phyloP scores from a whole-genome alignment of 2,329 filamentous ascomycete genomes.

The Dothideomycetidae sp. region DNA sequence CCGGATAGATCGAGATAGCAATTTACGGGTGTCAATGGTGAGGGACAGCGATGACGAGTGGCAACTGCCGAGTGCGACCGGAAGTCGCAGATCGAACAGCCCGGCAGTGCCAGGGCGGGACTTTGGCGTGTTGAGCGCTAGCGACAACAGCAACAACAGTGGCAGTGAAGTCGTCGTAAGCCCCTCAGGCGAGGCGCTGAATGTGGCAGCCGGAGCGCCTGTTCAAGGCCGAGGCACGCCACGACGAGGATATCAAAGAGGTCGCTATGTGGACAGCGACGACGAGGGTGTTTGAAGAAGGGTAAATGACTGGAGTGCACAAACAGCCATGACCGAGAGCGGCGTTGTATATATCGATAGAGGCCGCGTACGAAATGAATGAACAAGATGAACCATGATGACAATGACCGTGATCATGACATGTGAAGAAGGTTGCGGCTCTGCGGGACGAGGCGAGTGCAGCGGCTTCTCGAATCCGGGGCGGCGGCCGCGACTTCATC shows the following conservation, averaged over 20 bases:
- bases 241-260: slow-evolving; percentile 7
- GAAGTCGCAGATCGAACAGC: slow-evolving; percentile 3
- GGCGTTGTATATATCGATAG: too few species aligned
- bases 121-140: slow-evolving; percentile 8
- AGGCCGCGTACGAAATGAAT: not conserved
- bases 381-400: slow-evolving; percentile 3
- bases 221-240: not conserved
- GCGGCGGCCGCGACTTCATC: not conserved
- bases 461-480: slow-evolving; percentile 4
- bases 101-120: slow-evolving; percentile 5
- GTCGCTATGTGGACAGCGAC: slow-evolving; percentile 7
- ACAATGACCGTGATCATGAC: not conserved
- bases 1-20: slow-evolving; percentile 3
- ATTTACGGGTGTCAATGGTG: not conserved
- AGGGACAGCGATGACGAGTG: slow-evolving; percentile 16
- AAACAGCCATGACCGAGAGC: too few species aligned
- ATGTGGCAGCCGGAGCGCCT: not conserved
- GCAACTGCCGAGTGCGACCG: slow-evolving; percentile 16
- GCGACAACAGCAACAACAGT: slow-evolving; percentile 6
- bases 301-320: too few species aligned
- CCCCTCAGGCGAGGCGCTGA: slow-evolving; percentile 1
- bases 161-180: slow-evolving; percentile 1
- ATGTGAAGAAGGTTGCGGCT: slow-evolving; percentile 5
- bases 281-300: slow-evolving; percentile 7
- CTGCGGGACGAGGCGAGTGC: slow-evolving; percentile 2